These are phyloP conservation scores for Skeletonema marinoi DNA, from an alignment of 108 stramenopile genomes.

Conservation along the genomic window DNA sequence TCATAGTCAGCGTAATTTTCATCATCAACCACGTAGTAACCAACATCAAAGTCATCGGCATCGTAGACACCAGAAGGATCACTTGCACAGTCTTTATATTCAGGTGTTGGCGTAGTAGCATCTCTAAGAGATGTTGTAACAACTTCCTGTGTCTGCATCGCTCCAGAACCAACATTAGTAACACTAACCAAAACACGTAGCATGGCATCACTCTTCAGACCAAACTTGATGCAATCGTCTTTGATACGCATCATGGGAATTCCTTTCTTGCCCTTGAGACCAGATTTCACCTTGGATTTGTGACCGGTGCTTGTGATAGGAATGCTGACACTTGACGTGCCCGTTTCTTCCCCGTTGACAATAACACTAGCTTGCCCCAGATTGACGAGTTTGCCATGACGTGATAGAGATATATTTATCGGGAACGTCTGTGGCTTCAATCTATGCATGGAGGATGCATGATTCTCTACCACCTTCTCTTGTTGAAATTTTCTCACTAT, in stretches of 20 bases:
- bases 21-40: no score
- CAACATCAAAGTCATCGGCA: no score
- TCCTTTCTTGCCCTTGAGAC: neutral
- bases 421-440: slow-evolving; percentile 23
- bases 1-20: no score
- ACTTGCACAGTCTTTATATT: no score
- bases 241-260: neutral
- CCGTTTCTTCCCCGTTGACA: slow-evolving; percentile 26
- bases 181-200: neutral
- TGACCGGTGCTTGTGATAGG: neutral
- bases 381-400: slow-evolving; percentile 18
- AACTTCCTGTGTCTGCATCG: no score
- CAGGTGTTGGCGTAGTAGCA: no score
- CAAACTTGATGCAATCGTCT: neutral
- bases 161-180: neutral
- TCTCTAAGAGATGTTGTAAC: no score
- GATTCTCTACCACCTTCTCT: neutral
- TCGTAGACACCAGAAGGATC: no score
- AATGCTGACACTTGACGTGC: slow-evolving; percentile 1
- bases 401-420: slow-evolving; percentile 19
- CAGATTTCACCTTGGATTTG: neutral
- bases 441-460: neutral
- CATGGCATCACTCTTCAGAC: neutral
- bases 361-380: slow-evolving; percentile 17
- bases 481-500: slow-evolving; percentile 12